Evolutionary conservation across 495 filamentous ascomycete species (phyloP).

Genomic region (Neurospora discreta): DNA sequence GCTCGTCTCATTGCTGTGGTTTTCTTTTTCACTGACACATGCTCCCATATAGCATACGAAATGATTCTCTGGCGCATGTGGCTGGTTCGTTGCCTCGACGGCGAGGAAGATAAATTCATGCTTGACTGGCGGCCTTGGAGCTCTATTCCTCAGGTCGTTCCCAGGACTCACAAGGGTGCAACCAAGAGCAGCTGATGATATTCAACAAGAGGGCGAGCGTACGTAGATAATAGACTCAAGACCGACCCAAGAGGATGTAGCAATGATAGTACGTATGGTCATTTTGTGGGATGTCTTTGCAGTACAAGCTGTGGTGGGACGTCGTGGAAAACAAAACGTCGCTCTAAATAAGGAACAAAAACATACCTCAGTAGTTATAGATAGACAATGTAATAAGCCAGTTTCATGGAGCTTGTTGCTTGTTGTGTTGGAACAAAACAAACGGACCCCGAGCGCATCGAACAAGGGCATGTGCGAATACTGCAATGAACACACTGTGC

Average conservation of each 20-base stretch:
- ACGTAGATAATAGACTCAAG: not conserved
- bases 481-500: not conserved
- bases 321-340: not conserved
- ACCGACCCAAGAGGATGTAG: not conserved
- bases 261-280: not conserved
- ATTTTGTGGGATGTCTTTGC: not conserved
- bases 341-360: no score
- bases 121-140: slow-evolving; percentile 57
- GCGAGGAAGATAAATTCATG: slow-evolving; percentile 62
- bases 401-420: not conserved
- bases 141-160: slow-evolving; percentile 53
- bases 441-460: no score
- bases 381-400: not conserved
- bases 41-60: slow-evolving; percentile 48
- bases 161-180: slow-evolving; percentile 3
- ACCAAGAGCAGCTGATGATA: not conserved
- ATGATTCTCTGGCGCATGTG: slow-evolving; percentile 84
- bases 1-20: not conserved
- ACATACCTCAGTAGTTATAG: not conserved
- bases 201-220: not conserved
- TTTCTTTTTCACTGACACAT: slow-evolving; percentile 31
- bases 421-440: not conserved
- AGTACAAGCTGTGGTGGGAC: not conserved
- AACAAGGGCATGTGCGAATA: not conserved
- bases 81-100: slow-evolving; percentile 70